Conservation (phyloP, 1,284 basidiomycete genomes). For the Rhodotorula sp. region DNA sequence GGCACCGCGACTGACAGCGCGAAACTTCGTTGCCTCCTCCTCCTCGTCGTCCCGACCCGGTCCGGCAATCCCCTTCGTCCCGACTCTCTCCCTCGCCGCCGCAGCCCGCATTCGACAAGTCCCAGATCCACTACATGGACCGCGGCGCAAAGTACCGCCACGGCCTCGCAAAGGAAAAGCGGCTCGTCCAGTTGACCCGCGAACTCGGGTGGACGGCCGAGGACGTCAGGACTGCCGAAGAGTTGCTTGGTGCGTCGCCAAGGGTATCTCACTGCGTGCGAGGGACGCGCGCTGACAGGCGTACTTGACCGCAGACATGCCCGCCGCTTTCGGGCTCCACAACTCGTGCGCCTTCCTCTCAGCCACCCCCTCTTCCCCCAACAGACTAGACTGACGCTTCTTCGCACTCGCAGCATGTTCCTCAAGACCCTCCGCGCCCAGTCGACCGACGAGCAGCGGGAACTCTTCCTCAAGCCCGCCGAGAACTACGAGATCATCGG, state of each 20-base stretch:
- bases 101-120: conserved; percentile 66
- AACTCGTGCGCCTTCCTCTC: conserved; percentile 4
- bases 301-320: conserved; percentile 27
- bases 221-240: conserved; percentile 48
- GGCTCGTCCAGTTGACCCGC: conserved; percentile 49
- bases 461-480: conserved; percentile 25
- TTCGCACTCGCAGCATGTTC: conserved; percentile 4
- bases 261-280: conserved; percentile 31
- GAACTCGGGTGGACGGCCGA: conserved; percentile 44
- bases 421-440: conserved; percentile 27
- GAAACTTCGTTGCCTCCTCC: background rate
- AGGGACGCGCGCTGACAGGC: background rate
- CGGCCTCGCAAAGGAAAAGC: conserved; percentile 51
- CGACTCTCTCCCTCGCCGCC: background rate
- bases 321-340: conserved; percentile 34
- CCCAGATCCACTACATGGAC: conserved; percentile 54
- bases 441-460: conserved; percentile 28
- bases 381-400: background rate
- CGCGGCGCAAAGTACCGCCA: conserved; percentile 48
- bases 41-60: background rate
- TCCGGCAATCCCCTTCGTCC: background rate
- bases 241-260: conserved; percentile 20
- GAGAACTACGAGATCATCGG: conserved; percentile 61
- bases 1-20: too few species aligned
- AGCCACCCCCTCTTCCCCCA: too few species aligned